Percentiles rank a stretch among this genome's conserved stretches.
phyloP scores from a whole-genome alignment of 257 asterid species.

The Solanum chiquidenum region DNA sequence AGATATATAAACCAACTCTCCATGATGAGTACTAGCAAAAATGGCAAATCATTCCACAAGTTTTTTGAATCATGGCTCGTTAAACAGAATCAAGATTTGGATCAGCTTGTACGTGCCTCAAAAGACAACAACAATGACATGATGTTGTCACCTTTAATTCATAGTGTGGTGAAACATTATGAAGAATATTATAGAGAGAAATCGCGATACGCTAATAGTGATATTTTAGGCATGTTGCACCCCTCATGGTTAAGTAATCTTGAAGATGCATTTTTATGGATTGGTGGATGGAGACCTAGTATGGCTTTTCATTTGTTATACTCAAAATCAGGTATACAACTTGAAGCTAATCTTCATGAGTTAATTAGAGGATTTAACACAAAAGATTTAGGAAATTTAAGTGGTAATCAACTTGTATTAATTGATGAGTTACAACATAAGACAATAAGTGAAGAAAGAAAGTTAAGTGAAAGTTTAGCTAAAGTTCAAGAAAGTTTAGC shows the following conservation, averaged over 20 bases:
- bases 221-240: conserved; percentile 27
- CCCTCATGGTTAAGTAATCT: conserved; percentile 59
- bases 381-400: conserved; percentile 33
- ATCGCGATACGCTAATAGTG: conserved; percentile 17
- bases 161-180: conserved; percentile 31
- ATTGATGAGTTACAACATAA: conserved; percentile 34
- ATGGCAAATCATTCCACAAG: conserved; percentile 13
- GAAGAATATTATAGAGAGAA: conserved; percentile 48
- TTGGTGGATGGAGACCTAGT: conserved; percentile 76
- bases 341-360: conserved; percentile 37
- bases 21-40: background rate
- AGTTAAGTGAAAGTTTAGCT: conserved; percentile 41
- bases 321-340: conserved; percentile 49
- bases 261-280: conserved; percentile 65
- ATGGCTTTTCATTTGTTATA: conserved; percentile 62
- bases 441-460: conserved; percentile 36
- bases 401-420: conserved; percentile 18
- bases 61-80: conserved; percentile 42
- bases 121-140: background rate
- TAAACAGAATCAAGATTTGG: conserved; percentile 34
- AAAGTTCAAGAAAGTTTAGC: conserved; percentile 50
- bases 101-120: conserved; percentile 28
- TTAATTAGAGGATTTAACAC: conserved; percentile 25
- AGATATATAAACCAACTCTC: background rate
- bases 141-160: conserved; percentile 2